Percentiles rank a stretch among this genome's conserved stretches.
Evolutionary conservation across 129 eudicot genomes (phyloP).

Genomic region (Chrysanthemum makinoi): DNA sequence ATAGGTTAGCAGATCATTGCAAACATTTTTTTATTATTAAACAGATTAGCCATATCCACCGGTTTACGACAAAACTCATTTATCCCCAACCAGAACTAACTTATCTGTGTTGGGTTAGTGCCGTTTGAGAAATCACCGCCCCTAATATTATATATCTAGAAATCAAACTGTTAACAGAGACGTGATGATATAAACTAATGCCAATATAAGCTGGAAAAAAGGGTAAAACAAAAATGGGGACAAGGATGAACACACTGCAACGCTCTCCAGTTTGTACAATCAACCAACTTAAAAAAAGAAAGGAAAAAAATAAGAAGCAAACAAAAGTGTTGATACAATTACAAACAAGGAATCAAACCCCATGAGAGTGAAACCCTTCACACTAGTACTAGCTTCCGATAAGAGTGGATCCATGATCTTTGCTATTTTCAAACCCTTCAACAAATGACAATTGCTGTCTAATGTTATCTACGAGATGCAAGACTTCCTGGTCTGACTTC

Average conservation of each 20-base stretch:
- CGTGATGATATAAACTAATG: neutral
- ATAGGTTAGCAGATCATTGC: too few species aligned
- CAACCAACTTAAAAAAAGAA: constrained; percentile 9
- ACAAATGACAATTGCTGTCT: constrained; percentile 46
- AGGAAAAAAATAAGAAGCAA: neutral
- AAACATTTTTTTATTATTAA: too few species aligned
- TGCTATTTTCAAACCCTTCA: constrained; percentile 45
- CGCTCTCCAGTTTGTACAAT: constrained; percentile 31
- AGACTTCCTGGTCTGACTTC: constrained; percentile 63
- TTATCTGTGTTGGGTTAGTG: too few species aligned
- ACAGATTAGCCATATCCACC: too few species aligned
- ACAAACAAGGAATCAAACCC: constrained; percentile 19
- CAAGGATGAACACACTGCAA: constrained; percentile 13
- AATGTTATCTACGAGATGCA: constrained; percentile 60
- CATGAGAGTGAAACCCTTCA: constrained; percentile 19
- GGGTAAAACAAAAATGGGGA: constrained; percentile 6
- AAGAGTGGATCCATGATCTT: constrained; percentile 60
- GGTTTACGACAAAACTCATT: too few species aligned
- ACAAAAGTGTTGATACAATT: constrained; percentile 25
- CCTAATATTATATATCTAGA: too few species aligned
- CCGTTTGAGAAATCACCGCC: too few species aligned
- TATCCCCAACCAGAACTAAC: too few species aligned
- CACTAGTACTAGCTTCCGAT: constrained; percentile 30
- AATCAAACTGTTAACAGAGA: too few species aligned
- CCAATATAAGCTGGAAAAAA: constrained; percentile 7